These are phyloP conservation scores for Blastomyces gilchristii DNA, from an alignment of 2,329 filamentous ascomycete species.

Conservation along the genomic window DNA sequence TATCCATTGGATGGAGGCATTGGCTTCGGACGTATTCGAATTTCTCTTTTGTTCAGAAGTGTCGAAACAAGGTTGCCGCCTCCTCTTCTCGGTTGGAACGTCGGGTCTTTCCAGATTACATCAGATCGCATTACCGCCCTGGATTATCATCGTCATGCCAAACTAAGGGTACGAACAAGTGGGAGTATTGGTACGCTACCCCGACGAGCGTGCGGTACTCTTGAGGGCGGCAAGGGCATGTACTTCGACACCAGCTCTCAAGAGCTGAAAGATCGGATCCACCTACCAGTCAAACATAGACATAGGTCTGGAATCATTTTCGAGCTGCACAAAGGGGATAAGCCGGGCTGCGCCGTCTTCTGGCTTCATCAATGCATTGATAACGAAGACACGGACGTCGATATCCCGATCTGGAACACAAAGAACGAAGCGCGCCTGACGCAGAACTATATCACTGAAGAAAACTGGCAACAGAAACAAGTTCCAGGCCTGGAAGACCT, in stretches of 20 bases:
- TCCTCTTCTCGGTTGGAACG: constrained; percentile 80
- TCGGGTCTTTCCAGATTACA: constrained; percentile 84
- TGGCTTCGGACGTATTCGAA: constrained; percentile 77
- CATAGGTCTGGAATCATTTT: constrained; percentile 86
- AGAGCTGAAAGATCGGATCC: constrained; percentile 46
- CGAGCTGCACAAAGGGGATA: constrained; percentile 64
- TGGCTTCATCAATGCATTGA: constrained; percentile 84
- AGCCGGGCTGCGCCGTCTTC: constrained; percentile 66
- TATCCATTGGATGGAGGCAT: constrained; percentile 94
- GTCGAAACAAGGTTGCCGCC: constrained; percentile 80
- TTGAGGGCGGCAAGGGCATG: constrained; percentile 49
- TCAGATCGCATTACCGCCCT: constrained; percentile 58
- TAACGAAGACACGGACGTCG: constrained; percentile 63
- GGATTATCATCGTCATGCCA: constrained; percentile 52
- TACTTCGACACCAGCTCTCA: constrained; percentile 49
- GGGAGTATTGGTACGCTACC: constrained; percentile 66
- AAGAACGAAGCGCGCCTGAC: constrained; percentile 63
- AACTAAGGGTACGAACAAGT: constrained; percentile 71
- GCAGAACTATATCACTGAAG: constrained; percentile 83
- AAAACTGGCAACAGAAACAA: constrained; percentile 52
- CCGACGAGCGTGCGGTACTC: constrained; percentile 49
- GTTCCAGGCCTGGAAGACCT: constrained; percentile 66
- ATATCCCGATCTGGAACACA: constrained; percentile 86
- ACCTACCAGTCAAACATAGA: constrained; percentile 78
- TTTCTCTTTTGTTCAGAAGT: constrained; percentile 82